These are phyloP conservation scores for Xylariaceae sp. DNA, from an alignment of 2,329 filamentous ascomycete genomes.

Conservation along the genomic window DNA sequence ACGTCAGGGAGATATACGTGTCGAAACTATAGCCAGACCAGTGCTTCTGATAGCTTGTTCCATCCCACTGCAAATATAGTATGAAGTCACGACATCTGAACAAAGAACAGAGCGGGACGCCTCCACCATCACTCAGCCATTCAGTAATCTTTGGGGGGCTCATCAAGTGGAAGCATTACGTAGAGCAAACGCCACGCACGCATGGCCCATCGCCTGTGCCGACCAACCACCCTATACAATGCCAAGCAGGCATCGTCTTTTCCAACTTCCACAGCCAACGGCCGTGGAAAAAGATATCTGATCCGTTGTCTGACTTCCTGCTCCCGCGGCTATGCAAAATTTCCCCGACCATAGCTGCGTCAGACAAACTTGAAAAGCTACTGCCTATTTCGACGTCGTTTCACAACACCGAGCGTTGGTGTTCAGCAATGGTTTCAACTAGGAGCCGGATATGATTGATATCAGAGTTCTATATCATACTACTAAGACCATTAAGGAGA, in stretches of 20 bases:
- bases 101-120: conserved; percentile 2
- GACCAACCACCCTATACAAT: conserved; percentile 8
- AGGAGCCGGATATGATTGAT: too few species aligned
- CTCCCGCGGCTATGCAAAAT: background rate
- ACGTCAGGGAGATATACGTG: too few species aligned
- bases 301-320: background rate
- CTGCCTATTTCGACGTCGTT: conserved; percentile 17
- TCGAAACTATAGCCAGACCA: too few species aligned
- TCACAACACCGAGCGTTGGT: background rate
- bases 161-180: conserved; percentile 23
- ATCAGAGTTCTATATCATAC: too few species aligned
- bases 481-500: too few species aligned
- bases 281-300: conserved; percentile 1
- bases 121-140: conserved; percentile 18
- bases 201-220: background rate
- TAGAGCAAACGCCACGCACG: conserved; percentile 7
- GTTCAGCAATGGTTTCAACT: background rate
- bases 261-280: conserved; percentile 24
- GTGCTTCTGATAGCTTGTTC: too few species aligned
- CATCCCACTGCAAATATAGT: background rate
- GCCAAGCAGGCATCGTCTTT: conserved; percentile 42
- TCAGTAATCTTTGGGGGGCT: background rate
- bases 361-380: background rate
- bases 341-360: background rate
- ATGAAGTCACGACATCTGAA: background rate